phyloP scores from a whole-genome alignment of 495 filamentous ascomycete species.

The Neurospora hispaniola region DNA sequence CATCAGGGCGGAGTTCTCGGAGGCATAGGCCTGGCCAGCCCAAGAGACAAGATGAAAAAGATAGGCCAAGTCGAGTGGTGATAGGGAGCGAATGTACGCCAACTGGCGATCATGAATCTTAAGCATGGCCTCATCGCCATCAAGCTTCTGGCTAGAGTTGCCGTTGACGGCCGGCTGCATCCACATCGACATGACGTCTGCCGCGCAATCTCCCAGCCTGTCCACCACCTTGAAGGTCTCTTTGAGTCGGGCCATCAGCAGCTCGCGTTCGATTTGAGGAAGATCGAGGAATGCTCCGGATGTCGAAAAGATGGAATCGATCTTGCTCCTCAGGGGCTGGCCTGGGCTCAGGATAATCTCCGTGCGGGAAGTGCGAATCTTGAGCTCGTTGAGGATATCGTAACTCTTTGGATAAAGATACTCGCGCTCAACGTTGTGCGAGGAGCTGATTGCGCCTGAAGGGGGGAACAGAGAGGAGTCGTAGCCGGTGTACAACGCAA shows the following conservation, averaged over 20 bases:
- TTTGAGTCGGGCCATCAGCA: constrained; percentile 7
- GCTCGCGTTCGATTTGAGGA: background rate
- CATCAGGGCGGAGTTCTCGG: background rate
- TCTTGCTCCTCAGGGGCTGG: background rate
- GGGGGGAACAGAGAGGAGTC: constrained; percentile 4
- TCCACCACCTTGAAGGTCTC: constrained; percentile 8
- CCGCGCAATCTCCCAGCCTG: constrained; percentile 11
- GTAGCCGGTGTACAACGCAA: background rate
- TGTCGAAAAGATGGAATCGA: background rate
- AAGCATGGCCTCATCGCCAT: background rate
- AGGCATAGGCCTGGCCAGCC: constrained; percentile 5
- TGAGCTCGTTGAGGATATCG: constrained; percentile 15
- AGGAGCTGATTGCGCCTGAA: constrained; percentile 13
- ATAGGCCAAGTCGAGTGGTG: constrained; percentile 13
- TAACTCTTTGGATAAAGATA: constrained; percentile 10
- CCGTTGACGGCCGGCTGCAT: background rate
- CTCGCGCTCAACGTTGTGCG: constrained; percentile 5
- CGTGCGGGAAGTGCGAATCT: constrained; percentile 12
- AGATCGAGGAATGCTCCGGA: background rate
- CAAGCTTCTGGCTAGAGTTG: background rate
- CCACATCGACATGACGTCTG: background rate
- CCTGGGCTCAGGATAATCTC: constrained; percentile 8
- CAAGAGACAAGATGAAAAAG: constrained; percentile 9
- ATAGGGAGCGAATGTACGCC: constrained; percentile 10
- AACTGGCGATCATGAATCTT: constrained; percentile 7